Percentiles rank a stretch among this genome's conserved stretches.
Evolutionary conservation across 1,139 yeast genomes (phyloP).

Genomic region (Suhomyces panamericanus): DNA sequence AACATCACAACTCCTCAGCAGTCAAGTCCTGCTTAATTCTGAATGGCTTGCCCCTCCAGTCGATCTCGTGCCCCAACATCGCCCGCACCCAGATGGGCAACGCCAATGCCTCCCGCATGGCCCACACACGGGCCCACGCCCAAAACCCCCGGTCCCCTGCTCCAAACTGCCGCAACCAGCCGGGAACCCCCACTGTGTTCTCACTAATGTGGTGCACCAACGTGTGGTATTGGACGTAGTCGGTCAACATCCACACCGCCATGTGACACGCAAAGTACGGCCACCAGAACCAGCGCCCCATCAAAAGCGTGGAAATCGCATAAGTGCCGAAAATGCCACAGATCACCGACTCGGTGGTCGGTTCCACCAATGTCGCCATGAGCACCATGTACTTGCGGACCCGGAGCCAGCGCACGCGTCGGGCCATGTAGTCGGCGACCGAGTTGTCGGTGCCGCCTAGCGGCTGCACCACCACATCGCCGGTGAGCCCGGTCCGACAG

Average conservation of each 20-base stretch:
- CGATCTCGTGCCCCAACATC: constrained; percentile 73
- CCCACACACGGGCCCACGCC: constrained; percentile 53
- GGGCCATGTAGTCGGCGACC: constrained; percentile 55
- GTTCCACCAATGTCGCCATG: constrained; percentile 82
- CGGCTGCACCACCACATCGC: constrained; percentile 82
- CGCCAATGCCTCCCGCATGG: constrained; percentile 69
- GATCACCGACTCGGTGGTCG: constrained; percentile 76
- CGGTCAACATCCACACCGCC: constrained; percentile 61
- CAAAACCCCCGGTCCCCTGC: constrained; percentile 15
- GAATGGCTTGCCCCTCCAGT: constrained; percentile 84
- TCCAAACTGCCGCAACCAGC: constrained; percentile 13
- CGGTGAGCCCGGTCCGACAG: constrained; percentile 76
- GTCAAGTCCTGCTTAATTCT: constrained; percentile 70
- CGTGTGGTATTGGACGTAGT: constrained; percentile 57
- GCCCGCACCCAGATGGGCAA: constrained; percentile 84
- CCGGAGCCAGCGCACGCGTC: constrained; percentile 83
- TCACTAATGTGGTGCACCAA: constrained; percentile 34
- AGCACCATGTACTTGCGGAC: constrained; percentile 90
- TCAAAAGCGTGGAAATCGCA: constrained; percentile 53
- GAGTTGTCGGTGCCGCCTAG: constrained; percentile 50
- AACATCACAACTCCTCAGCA: constrained; percentile 59
- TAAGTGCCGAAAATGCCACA: constrained; percentile 69
- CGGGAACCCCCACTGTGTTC: constrained; percentile 3
- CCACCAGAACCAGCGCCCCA: constrained; percentile 32
- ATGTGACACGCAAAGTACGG: constrained; percentile 54